Conservation (phyloP, 306 rosid genomes). For the Fragaria vesca region DNA sequence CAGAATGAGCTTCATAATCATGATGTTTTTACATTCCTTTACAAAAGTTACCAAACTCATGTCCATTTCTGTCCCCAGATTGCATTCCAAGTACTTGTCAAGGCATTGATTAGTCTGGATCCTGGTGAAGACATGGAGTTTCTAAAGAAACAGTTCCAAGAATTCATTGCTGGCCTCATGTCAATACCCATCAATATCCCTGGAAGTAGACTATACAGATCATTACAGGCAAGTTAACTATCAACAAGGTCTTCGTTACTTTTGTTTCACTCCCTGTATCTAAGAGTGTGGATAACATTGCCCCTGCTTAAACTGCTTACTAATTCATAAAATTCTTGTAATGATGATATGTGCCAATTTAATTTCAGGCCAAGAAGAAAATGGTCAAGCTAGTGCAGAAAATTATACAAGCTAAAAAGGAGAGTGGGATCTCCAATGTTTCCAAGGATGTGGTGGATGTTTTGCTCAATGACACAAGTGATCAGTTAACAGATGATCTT, state of each 20-base stretch:
- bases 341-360: conserved; percentile 7
- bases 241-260: not conserved
- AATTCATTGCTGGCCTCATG: conserved; percentile 93
- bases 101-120: conserved; percentile 77
- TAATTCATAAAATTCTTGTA: not conserved
- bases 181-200: conserved; percentile 83
- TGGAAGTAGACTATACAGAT: conserved; percentile 78
- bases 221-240: conserved; percentile 64
- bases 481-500: conserved; percentile 62
- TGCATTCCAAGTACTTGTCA: conserved; percentile 85
- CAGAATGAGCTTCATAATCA: conserved; percentile 39
- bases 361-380: conserved; percentile 86
- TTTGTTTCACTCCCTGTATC: not conserved
- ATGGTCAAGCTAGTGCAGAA: conserved; percentile 71
- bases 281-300: not conserved
- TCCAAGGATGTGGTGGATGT: conserved; percentile 85
- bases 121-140: conserved; percentile 82
- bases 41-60: conserved; percentile 35
- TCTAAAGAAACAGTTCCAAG: conserved; percentile 71
- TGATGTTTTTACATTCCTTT: conserved; percentile 31
- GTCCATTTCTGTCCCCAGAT: conserved; percentile 56
- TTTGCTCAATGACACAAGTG: conserved; percentile 72
- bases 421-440: conserved; percentile 32
- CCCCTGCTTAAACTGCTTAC: not conserved
- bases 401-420: conserved; percentile 49